phyloP scores from a whole-genome alignment of 2,329 filamentous ascomycete genomes.

The Fusarium annulatum region DNA sequence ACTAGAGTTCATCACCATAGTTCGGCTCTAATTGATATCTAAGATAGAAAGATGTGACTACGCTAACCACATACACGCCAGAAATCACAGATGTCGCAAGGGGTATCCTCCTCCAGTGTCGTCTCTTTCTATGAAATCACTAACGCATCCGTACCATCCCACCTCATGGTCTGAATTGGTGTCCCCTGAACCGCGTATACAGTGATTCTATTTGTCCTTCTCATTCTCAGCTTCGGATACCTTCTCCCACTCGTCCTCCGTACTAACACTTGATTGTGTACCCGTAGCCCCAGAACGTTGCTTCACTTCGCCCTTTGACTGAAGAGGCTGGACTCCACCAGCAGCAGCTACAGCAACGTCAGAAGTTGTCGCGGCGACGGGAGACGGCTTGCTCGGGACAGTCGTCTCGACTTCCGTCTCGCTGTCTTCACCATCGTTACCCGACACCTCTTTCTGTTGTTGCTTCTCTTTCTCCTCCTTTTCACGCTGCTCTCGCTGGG shows the following conservation, averaged over 20 bases:
- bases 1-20: constrained; percentile 4
- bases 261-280: constrained; percentile 73
- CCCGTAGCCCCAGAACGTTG: constrained; percentile 57
- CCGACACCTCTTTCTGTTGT: constrained; percentile 25
- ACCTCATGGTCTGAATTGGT: not conserved
- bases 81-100: constrained; percentile 36
- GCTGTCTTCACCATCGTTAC: constrained; percentile 45
- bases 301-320: constrained; percentile 61
- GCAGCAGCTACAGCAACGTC: constrained; percentile 33
- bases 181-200: not conserved
- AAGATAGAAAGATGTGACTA: constrained; percentile 27
- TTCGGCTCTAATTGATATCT: constrained; percentile 18
- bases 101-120: constrained; percentile 43
- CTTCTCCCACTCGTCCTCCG: constrained; percentile 98
- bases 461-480: constrained; percentile 51
- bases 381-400: constrained; percentile 34
- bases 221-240: constrained; percentile 78
- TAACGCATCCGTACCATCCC: not conserved
- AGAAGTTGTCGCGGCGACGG: constrained; percentile 20
- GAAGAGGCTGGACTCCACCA: constrained; percentile 58
- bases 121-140: constrained; percentile 16
- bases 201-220: constrained; percentile 60
- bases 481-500: constrained; percentile 54
- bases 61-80: constrained; percentile 41
- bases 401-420: constrained; percentile 58